These are phyloP conservation scores for Puccinia coronata DNA, from an alignment of 1,284 basidiomycete genomes.

Conservation along the genomic window DNA sequence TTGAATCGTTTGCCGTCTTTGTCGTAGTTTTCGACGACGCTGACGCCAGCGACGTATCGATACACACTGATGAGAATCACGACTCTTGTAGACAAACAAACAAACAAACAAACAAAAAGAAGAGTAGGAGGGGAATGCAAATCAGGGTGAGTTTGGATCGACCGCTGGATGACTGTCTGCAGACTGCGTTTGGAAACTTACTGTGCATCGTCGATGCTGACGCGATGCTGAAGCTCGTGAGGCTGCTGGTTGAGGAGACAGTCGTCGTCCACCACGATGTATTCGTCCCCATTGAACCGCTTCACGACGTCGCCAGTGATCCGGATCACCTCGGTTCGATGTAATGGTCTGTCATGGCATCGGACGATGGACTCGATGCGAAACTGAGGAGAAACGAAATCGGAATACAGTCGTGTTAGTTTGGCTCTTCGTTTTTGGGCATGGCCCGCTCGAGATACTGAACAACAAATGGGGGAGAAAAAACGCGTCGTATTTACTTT, in stretches of 20 bases:
- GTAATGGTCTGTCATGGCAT: constrained; percentile 36
- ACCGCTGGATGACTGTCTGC: too few relatives aligned
- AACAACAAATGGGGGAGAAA: neutral
- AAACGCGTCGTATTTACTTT: neutral
- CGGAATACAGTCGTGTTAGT: neutral
- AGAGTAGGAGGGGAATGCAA: too few relatives aligned
- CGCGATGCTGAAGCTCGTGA: constrained; percentile 4
- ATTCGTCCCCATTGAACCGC: constrained; percentile 30
- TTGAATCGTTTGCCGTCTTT: constrained; percentile 37
- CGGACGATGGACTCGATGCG: constrained; percentile 35
- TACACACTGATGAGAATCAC: constrained; percentile 37
- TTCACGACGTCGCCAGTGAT: constrained; percentile 25
- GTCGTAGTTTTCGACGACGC: constrained; percentile 28
- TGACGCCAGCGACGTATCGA: constrained; percentile 19
- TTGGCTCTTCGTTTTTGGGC: too few relatives aligned
- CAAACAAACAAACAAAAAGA: neutral
- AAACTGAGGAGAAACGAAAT: constrained; percentile 1
- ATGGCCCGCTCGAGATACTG: neutral
- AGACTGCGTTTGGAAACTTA: constrained; percentile 7
- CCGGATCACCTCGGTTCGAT: constrained; percentile 32
- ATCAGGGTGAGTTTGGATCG: neutral
- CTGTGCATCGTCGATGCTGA: constrained; percentile 34
- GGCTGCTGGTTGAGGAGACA: neutral
- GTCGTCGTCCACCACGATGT: neutral
- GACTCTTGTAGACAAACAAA: constrained; percentile 3